Conservation (phyloP, 2,329 filamentous ascomycete species). For the Thermothelomyces thermophilus region DNA sequence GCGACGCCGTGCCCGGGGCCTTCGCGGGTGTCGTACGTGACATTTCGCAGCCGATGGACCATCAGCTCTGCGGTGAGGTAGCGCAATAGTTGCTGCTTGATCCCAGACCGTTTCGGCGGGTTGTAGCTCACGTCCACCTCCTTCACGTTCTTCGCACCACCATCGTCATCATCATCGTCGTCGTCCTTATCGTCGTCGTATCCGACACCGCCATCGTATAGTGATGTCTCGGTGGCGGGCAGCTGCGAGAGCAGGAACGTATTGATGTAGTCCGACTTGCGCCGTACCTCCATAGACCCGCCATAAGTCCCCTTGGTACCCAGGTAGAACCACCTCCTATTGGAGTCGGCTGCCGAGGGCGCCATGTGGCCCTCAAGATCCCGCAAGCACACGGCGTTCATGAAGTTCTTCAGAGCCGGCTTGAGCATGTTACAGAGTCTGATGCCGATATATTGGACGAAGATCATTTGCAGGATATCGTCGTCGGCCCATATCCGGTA, state of each 20-base stretch:
- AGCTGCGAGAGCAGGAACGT: slow-evolving; percentile 33
- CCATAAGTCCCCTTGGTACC: not conserved
- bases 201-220: slow-evolving; percentile 19
- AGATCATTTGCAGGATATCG: slow-evolving; percentile 40
- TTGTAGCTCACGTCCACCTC: slow-evolving; percentile 10
- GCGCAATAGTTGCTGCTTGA: slow-evolving; percentile 35
- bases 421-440: slow-evolving; percentile 31
- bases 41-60: slow-evolving; percentile 29
- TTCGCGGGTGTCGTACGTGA: slow-evolving; percentile 21
- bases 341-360: slow-evolving; percentile 22
- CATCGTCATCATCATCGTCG: slow-evolving; percentile 19
- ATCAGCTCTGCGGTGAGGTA: slow-evolving; percentile 35
- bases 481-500: slow-evolving; percentile 42
- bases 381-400: slow-evolving; percentile 13
- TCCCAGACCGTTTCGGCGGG: slow-evolving; percentile 23
- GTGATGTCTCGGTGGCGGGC: slow-evolving; percentile 25
- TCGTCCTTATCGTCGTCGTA: slow-evolving; percentile 22
- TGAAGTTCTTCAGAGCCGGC: slow-evolving; percentile 22
- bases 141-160: slow-evolving; percentile 20
- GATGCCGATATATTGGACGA: slow-evolving; percentile 38
- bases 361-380: slow-evolving; percentile 13
- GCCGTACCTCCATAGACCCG: slow-evolving; percentile 13
- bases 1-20: slow-evolving; percentile 26
- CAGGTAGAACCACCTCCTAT: slow-evolving; percentile 27
- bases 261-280: slow-evolving; percentile 24